Evolutionary conservation across 2,329 filamentous ascomycete species (phyloP), one percentile per base, ranked within the genome.

Genomic region (Alternaria viburni): DNA sequence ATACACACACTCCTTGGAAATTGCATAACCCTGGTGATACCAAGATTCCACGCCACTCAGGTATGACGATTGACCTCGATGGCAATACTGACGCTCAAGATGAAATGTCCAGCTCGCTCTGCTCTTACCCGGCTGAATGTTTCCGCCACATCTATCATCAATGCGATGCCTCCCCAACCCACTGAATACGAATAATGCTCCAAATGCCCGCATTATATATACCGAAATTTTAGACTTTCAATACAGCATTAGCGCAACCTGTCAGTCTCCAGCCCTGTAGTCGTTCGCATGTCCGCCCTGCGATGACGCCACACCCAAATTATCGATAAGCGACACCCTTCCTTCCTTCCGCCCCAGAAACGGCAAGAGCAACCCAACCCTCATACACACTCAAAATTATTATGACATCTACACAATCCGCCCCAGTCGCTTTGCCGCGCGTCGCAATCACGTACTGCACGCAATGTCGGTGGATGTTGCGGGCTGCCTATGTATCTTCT

Each of bases 361-460:
- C 17, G 23, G 47, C 55, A 54, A 25, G 13, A 36, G 21, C 28
- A 17, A 25, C 9, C 30, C 30, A 28, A 8, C 15, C 49, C 19
- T 54, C 47, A 44, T 50, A 32, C 13, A 59, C 32, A 32, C 23
- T 46, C 62, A 28, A 19, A 52, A 41, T 19, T 36, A 41, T 19
- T 36, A 78, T 77, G 74, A 57, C 74, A 21, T 73, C 74, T 15
- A 67, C 58, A 58, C 68, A 73, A 62, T 54, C 57, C 9, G 69
- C 73, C 0, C 70, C 75, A 15, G 69, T 78, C 3, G 56, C 72
- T 9, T 82, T 92, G 11, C 93, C 93, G 4, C 88, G 93, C 49
- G 86, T 97, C 57, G 90, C 90, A n/a, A 97, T 97, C 74, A 88
- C 91, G 70, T 97, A 92, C 82, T 97, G 94, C 83, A 97, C 93